Conservation (phyloP, 2,329 filamentous ascomycete species). For the Sporothrix curviconia region DNA sequence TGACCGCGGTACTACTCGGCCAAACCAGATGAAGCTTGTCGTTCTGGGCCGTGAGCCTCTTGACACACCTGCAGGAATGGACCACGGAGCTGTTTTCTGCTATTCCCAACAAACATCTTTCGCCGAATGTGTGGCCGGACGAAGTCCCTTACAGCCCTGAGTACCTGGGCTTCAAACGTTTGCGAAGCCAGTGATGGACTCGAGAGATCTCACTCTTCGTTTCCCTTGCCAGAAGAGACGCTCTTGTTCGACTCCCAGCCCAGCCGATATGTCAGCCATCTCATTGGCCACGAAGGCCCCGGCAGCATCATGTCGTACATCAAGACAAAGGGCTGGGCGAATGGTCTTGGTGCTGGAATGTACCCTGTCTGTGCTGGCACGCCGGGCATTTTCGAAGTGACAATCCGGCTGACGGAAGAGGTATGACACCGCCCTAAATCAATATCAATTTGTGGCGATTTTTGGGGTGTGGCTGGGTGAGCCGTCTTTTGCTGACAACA, state of each 20-base stretch:
- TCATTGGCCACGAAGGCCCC: slow-evolving; percentile 88
- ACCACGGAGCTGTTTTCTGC: slow-evolving; percentile 74
- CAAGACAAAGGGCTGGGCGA: slow-evolving; percentile 86
- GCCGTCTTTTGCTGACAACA: background rate
- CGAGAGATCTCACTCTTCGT: slow-evolving; percentile 67
- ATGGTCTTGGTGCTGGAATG: slow-evolving; percentile 70
- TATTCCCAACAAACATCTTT: slow-evolving; percentile 74
- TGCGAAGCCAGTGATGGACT: slow-evolving; percentile 87
- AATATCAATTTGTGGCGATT: too few species aligned
- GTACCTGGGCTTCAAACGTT: slow-evolving; percentile 62
- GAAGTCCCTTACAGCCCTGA: slow-evolving; percentile 44
- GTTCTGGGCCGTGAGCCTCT: slow-evolving; percentile 75
- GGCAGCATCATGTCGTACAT: slow-evolving; percentile 87
- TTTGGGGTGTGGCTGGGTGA: too few species aligned
- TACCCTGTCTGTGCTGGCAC: slow-evolving; percentile 70
- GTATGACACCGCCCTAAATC: slow-evolving; percentile 38
- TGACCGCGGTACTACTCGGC: slow-evolving; percentile 80
- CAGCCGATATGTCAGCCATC: slow-evolving; percentile 76
- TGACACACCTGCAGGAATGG: slow-evolving; percentile 77
- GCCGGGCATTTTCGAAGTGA: slow-evolving; percentile 71
- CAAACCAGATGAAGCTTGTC: slow-evolving; percentile 89
- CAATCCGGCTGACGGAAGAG: slow-evolving; percentile 75
- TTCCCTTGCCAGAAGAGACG: slow-evolving; percentile 84
- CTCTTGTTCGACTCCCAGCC: slow-evolving; percentile 72
- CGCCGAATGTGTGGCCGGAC: slow-evolving; percentile 49